phyloP scores from a whole-genome alignment of 2,329 filamentous ascomycete species.

The Aspergillus ustus region DNA sequence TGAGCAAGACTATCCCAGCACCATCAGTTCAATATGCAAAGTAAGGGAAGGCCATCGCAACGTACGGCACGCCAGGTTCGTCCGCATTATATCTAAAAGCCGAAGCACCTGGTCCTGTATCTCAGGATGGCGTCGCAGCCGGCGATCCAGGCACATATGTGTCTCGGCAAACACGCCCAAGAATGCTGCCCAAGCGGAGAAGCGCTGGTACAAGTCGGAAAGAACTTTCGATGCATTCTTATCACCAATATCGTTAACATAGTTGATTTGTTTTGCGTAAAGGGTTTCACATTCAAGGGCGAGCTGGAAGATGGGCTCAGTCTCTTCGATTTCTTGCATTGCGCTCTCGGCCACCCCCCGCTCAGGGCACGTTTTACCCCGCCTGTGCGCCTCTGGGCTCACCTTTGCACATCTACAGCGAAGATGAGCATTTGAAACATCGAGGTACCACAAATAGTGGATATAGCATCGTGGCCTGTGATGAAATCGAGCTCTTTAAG shows the following conservation, averaged over 20 bases:
- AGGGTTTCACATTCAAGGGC: conserved; percentile 2
- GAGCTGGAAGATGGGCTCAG: conserved; percentile 6
- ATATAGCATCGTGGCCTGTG: no score
- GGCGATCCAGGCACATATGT: conserved; percentile 2
- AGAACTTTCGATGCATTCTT: neutral
- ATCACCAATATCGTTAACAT: neutral
- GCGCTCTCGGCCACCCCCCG: neutral
- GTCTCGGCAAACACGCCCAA: conserved; percentile 4
- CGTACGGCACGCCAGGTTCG: neutral
- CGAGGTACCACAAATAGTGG: no score
- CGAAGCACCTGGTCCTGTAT: conserved; percentile 9
- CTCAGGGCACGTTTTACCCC: no score
- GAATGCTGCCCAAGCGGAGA: conserved; percentile 5
- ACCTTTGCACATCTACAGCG: no score
- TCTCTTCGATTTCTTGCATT: neutral
- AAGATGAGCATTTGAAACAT: no score
- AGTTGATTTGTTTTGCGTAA: neutral
- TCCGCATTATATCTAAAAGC: conserved; percentile 1
- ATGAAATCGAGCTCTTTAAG: no score
- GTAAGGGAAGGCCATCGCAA: no score
- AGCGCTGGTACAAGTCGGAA: conserved; percentile 6
- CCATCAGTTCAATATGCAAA: neutral
- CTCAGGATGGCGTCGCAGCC: conserved; percentile 3
- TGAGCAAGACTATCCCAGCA: neutral
- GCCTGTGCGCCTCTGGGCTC: no score